Evolutionary conservation across 345 rosid species (phyloP).

Genomic region (Linum tenue): DNA sequence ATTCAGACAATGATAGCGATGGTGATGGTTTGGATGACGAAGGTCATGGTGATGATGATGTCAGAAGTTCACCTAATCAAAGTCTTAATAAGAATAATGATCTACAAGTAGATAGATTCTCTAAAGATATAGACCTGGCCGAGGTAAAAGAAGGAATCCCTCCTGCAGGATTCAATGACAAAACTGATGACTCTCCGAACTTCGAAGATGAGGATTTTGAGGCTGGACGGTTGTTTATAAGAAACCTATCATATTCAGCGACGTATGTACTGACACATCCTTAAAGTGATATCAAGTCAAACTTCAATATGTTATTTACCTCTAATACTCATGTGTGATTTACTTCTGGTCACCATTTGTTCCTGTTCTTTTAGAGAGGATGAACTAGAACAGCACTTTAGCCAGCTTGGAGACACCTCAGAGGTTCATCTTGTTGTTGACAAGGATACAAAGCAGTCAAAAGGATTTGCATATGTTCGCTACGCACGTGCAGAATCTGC

Average conservation of each 20-base stretch:
- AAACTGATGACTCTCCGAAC: conserved; percentile 30
- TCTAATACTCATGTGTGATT: background rate
- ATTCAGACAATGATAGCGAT: conserved; percentile 38
- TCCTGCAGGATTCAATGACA: conserved; percentile 30
- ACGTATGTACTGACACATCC: conserved; percentile 30
- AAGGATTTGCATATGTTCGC: conserved; percentile 73
- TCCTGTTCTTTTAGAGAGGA: conserved; percentile 47
- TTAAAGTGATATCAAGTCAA: background rate
- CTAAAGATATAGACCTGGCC: conserved; percentile 14
- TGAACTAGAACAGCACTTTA: conserved; percentile 69
- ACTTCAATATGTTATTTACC: background rate
- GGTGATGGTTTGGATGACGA: conserved; percentile 16
- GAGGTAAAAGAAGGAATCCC: conserved; percentile 26
- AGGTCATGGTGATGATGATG: conserved; percentile 14
- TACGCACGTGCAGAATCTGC: conserved; percentile 60
- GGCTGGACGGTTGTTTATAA: conserved; percentile 69
- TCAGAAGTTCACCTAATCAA: conserved; percentile 14
- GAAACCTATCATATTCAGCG: conserved; percentile 72
- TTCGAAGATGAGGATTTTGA: conserved; percentile 32
- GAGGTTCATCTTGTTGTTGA: conserved; percentile 82
- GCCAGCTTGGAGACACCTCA: conserved; percentile 48
- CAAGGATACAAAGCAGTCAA: conserved; percentile 82
- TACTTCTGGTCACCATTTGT: conserved; percentile 5
- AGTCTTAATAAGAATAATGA: conserved; percentile 17
- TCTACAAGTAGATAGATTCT: conserved; percentile 6